A percentile compares a stretch with the other conserved stretches of the same genome.
phyloP scores from a whole-genome alignment of 164 flowering plant species.

The Paratinospora sagittata region DNA sequence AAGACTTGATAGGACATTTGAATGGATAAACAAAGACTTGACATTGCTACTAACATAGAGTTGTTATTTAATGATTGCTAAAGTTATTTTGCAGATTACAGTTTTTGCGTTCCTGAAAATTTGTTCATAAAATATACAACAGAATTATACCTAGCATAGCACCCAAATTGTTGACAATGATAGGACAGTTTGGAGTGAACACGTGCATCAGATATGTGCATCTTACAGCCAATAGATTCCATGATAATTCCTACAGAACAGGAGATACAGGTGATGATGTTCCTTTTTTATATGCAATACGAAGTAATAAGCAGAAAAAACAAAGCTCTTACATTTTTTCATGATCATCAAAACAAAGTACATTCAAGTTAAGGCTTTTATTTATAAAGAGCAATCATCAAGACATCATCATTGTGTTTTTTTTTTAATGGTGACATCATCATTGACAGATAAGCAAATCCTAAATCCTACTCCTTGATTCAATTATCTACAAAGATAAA shows the following conservation, averaged over 20 bases:
- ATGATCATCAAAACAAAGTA: no score
- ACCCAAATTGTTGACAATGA: slow-evolving; percentile 68
- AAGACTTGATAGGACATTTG: neutral
- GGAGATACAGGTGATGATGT: slow-evolving; percentile 3
- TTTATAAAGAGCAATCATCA: neutral
- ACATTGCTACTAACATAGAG: neutral
- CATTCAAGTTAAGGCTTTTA: neutral
- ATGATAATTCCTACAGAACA: slow-evolving; percentile 42
- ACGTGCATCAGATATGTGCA: slow-evolving; percentile 19
- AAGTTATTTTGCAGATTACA: neutral
- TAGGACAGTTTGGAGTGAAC: slow-evolving; percentile 39
- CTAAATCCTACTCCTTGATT: no score
- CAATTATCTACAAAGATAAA: no score
- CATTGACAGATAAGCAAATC: no score
- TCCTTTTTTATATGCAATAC: neutral
- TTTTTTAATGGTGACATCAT: no score
- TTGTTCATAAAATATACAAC: no score
- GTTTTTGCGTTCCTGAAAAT: no score
- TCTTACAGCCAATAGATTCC: slow-evolving; percentile 39
- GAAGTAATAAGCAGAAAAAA: neutral
- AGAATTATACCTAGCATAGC: slow-evolving; percentile 47
- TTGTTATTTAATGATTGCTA: neutral
- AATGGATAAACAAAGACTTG: neutral
- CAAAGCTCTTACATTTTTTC: neutral
- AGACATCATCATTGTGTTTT: no score